Evolutionary conservation across 352 stramenopile species (phyloP).

Genomic region (Globisporangium perplexum): DNA sequence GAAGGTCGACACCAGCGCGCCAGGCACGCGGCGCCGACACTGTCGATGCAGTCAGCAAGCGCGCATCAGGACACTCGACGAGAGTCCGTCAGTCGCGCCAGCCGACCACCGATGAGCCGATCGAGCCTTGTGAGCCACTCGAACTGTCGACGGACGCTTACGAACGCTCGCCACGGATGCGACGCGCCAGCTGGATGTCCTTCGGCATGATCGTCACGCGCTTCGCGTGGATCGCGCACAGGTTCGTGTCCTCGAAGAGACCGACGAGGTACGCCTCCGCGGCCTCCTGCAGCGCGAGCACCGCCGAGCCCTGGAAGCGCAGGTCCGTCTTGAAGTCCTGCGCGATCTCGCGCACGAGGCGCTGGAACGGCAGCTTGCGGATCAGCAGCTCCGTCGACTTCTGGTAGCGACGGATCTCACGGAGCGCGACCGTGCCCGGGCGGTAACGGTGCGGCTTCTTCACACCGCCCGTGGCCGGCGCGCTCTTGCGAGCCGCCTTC

Average conservation of each 20-base stretch:
- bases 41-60: neutral
- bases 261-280: slow-evolving; percentile 93
- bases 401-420: slow-evolving; percentile 97
- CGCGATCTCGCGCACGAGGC: slow-evolving; percentile 92
- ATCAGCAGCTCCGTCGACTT: slow-evolving; percentile 95
- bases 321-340: slow-evolving; percentile 87
- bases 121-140: too few relatives aligned
- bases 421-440: slow-evolving; percentile 87
- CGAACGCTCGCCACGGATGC: slow-evolving; percentile 89
- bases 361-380: slow-evolving; percentile 95
- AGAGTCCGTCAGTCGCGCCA: neutral
- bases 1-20: slow-evolving; percentile 10
- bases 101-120: too few relatives aligned
- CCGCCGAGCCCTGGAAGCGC: slow-evolving; percentile 83
- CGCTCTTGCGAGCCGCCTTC: slow-evolving; percentile 92
- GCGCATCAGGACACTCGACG: neutral
- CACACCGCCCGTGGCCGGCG: slow-evolving; percentile 87
- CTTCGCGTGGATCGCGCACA: slow-evolving; percentile 94
- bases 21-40: neutral
- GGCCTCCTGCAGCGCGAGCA: slow-evolving; percentile 86
- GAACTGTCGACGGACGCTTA: slow-evolving; percentile 31
- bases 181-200: slow-evolving; percentile 90
- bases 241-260: slow-evolving; percentile 95
- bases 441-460: slow-evolving; percentile 91
- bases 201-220: slow-evolving; percentile 94